Evolutionary conservation across 208 protist genomes (phyloP), one percentile per base, ranked within the genome.

Genomic region (Novymonas esmeraldas): DNA sequence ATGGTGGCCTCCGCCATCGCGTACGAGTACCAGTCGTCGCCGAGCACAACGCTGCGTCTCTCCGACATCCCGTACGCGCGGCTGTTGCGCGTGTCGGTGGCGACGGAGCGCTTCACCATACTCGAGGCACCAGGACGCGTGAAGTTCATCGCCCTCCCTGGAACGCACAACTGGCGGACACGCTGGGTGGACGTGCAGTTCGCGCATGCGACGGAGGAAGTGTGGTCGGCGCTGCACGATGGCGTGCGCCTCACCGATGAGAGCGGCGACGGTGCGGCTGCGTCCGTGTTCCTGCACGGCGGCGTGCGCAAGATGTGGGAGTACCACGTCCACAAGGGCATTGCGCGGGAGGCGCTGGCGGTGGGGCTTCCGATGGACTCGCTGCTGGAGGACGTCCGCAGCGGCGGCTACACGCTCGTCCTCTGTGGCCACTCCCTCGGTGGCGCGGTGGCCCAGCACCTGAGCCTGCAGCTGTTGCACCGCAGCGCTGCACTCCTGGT

Each of bases 141-240:
- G 33, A 90, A 87, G 75, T 91, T 84, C 65, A 78, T 95, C 24
- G 67, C 89, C 24, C 90, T 95, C 42, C 85, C 89, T 5, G 89
- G 89, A 59, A 91, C 89, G 38, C 86, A 95, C 75, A 84, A 95
- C 76, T 87, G 74, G 76, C 84, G 86, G 13, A 95, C 89, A 45
- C 63, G 73, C 41, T 58, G 76, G 48, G 76, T 83, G 9, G 74
- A 87, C 54, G 16, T 91, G 39, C 65, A 73, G 24, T 81, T 84
- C 56, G 56, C 71, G 18, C 79, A 63, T 18, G 65, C 75, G 29
- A 39, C 57, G 39, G 50, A 74, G 56, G 20, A 48, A 24, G 61
- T 81, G 59, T 89, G 79, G 78, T 54, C 70, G 29, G 52, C 42
- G 33, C 51, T 89, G 41, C 51, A 86, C 58, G 73, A 82, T 28